Conservation (phyloP, 768 basidiomycete species). For the Kwoniella dendrophila region DNA sequence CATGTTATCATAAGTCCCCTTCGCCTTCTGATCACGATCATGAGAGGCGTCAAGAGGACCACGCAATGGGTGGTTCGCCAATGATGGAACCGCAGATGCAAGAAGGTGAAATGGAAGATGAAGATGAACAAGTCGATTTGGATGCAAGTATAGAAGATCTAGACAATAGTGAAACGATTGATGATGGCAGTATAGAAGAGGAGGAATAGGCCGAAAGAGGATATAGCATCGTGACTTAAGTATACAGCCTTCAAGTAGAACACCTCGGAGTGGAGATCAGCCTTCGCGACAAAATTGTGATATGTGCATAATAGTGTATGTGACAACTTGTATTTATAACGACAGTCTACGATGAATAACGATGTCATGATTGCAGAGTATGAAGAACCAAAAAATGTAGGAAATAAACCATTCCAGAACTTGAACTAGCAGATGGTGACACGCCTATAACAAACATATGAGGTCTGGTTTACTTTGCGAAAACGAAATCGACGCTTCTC, state of each 20-base stretch:
- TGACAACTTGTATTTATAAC: no score
- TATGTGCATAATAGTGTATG: no score
- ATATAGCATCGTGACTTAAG: no score
- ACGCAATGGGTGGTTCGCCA: constrained; percentile 21
- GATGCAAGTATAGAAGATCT: constrained; percentile 46
- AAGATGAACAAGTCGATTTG: constrained; percentile 41
- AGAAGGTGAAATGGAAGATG: constrained; percentile 15
- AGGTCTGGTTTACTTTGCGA: constrained; percentile 32
- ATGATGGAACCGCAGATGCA: constrained; percentile 6
- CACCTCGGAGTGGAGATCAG: no score
- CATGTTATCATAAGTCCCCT: constrained; percentile 33
- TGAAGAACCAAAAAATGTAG: no score
- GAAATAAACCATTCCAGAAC: no score
- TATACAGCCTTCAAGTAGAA: no score
- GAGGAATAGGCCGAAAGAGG: constrained; percentile 9
- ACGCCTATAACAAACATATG: no score
- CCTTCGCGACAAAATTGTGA: no score
- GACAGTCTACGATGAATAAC: no score
- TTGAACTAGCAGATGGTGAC: no score
- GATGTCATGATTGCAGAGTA: no score
- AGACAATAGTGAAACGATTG: constrained; percentile 22
- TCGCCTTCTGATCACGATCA: constrained; percentile 45
- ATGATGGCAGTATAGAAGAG: constrained; percentile 30
- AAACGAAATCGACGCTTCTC: constrained; percentile 46
- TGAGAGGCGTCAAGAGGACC: constrained; percentile 48